Percentiles rank a stretch among this genome's conserved stretches.
phyloP scores from a whole-genome alignment of 176 grass and related monocot genomes.

The Rhynchospora pubera region DNA sequence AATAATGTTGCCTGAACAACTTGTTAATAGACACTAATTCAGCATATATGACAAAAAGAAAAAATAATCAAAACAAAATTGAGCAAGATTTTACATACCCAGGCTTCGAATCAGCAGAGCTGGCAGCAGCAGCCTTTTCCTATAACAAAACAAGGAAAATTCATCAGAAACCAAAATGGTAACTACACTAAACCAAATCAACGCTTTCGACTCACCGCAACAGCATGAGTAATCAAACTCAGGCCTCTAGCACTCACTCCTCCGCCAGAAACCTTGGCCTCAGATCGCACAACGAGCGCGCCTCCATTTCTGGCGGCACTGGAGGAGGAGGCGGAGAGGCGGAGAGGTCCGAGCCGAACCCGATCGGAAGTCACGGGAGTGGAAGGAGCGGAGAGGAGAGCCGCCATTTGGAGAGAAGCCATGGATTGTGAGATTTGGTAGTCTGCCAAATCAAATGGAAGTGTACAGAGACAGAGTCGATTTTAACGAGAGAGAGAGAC shows the following conservation, averaged over 20 bases:
- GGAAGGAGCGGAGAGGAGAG: slow-evolving; percentile 27
- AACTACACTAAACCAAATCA: background rate
- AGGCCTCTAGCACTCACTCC: background rate
- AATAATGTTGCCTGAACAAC: background rate
- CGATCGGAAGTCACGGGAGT: background rate
- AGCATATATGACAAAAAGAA: background rate
- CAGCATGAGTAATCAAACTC: slow-evolving; percentile 30
- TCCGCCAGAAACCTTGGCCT: background rate
- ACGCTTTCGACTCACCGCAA: slow-evolving; percentile 21
- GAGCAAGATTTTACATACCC: slow-evolving; percentile 8
- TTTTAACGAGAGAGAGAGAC: slow-evolving; percentile 4
- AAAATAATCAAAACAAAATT: background rate
- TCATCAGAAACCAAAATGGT: background rate
- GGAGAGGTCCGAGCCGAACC: slow-evolving; percentile 4
- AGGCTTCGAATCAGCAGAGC: slow-evolving; percentile 11
- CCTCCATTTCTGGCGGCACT: background rate
- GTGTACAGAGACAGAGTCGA: background rate
- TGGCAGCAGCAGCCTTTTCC: slow-evolving; percentile 16
- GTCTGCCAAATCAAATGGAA: background rate
- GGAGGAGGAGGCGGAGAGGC: background rate
- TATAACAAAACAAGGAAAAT: background rate
- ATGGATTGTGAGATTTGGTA: background rate
- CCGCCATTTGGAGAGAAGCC: slow-evolving; percentile 28
- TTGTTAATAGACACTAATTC: background rate
- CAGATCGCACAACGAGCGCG: slow-evolving; percentile 4